phyloP scores from a whole-genome alignment of 345 rosid species.

The Abelmoschus esculentus region DNA sequence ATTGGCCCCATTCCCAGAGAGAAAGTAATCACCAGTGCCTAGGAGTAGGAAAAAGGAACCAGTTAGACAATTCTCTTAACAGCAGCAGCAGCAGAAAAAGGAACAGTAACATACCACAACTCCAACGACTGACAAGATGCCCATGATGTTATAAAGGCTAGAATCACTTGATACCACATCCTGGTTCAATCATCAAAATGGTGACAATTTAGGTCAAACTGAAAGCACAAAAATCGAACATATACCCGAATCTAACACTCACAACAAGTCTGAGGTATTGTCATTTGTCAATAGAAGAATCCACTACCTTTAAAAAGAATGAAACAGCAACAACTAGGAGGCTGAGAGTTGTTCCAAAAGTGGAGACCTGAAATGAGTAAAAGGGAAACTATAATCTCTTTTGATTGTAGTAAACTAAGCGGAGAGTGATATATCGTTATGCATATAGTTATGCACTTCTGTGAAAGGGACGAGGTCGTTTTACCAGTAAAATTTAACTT shows the following conservation, averaged over 20 bases:
- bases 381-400: not conserved
- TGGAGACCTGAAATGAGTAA: slow-evolving; percentile 46
- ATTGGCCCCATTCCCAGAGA: slow-evolving; percentile 92
- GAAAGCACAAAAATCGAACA: not conserved
- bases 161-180: slow-evolving; percentile 45
- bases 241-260: no score
- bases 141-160: slow-evolving; percentile 39
- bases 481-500: slow-evolving; percentile 26
- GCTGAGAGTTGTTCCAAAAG: slow-evolving; percentile 70
- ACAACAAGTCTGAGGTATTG: not conserved
- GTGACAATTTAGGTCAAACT: not conserved
- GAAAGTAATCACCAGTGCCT: slow-evolving; percentile 69
- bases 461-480: no score
- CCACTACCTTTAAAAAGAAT: slow-evolving; percentile 54
- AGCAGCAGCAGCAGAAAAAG: not conserved
- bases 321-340: slow-evolving; percentile 67
- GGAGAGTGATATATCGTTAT: not conserved
- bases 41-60: slow-evolving; percentile 30
- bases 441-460: not conserved
- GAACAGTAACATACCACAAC: slow-evolving; percentile 59
- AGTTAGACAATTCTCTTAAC: slow-evolving; percentile 6
- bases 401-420: not conserved
- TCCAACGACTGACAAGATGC: slow-evolving; percentile 78
- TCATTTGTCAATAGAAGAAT: not conserved
- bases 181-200: slow-evolving; percentile 30